Percentiles rank a stretch among this genome's conserved stretches.
Evolutionary conservation across 169 alveolate species (phyloP).

Genomic region (Plasmodium coatneyi): DNA sequence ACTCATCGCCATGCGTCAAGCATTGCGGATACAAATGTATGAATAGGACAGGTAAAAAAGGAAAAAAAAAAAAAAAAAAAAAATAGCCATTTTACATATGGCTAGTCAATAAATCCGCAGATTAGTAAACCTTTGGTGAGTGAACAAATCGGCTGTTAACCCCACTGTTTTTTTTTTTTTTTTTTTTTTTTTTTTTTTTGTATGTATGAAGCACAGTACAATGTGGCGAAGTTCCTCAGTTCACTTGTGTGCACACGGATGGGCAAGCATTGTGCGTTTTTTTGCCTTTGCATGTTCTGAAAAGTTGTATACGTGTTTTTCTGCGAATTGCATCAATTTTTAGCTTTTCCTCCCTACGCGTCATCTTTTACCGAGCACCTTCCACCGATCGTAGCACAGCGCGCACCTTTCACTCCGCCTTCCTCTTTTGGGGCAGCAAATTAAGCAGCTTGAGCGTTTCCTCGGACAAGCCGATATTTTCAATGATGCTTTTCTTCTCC

Average conservation of each 20-base stretch:
- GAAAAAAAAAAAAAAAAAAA: background rate
- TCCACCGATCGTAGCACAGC: background rate
- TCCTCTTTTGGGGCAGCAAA: slow-evolving; percentile 57
- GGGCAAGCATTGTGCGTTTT: background rate
- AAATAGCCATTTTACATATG: background rate
- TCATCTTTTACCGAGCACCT: background rate
- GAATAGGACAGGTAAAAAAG: background rate
- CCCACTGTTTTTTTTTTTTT: background rate
- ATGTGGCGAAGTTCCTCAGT: background rate
- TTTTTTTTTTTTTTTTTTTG: background rate
- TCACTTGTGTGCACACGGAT: background rate
- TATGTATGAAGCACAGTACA: background rate
- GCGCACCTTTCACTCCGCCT: background rate
- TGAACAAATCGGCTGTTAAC: background rate
- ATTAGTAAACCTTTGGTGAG: background rate
- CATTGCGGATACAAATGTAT: background rate
- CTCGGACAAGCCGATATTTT: slow-evolving; percentile 63
- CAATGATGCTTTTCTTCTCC: slow-evolving; percentile 36
- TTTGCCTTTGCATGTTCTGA: slow-evolving; percentile 8
- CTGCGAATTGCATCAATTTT: background rate
- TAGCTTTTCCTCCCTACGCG: background rate
- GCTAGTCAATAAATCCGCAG: background rate
- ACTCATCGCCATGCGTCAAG: background rate
- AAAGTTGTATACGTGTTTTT: background rate
- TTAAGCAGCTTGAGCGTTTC: slow-evolving; percentile 65